phyloP scores from a whole-genome alignment of 345 rosid genomes.

The Erysimum cheiranthoides region DNA sequence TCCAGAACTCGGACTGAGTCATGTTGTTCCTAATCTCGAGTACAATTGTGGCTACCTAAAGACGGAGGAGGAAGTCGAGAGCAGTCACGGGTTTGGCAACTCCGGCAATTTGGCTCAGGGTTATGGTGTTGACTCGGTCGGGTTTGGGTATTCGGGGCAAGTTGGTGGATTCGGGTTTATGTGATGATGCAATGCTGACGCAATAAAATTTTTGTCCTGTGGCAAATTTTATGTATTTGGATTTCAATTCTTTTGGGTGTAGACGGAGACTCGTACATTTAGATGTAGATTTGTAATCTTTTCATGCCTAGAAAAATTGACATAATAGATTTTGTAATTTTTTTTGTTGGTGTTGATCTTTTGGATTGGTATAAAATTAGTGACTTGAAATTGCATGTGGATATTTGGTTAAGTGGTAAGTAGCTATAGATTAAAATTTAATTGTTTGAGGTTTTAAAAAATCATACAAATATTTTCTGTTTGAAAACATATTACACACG shows the following conservation, averaged over 20 bases:
- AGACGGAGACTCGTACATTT: constrained; percentile 13
- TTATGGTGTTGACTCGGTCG: constrained; percentile 37
- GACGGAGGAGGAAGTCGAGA: constrained; percentile 44
- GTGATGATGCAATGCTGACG: constrained; percentile 31
- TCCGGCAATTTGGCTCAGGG: constrained; percentile 26
- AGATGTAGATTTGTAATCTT: constrained; percentile 22
- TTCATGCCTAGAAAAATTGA: not conserved
- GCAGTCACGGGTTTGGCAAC: constrained; percentile 18
- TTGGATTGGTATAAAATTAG: not conserved
- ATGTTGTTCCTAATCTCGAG: constrained; percentile 43
- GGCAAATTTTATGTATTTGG: constrained; percentile 27
- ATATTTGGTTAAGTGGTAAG: not conserved
- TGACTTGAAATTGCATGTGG: not conserved
- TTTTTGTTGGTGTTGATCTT: not conserved
- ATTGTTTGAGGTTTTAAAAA: not conserved
- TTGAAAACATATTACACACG: not conserved
- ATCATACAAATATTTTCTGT: not conserved
- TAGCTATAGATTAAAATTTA: not conserved
- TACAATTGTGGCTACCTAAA: constrained; percentile 44
- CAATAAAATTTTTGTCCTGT: constrained; percentile 20
- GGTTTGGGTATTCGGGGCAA: constrained; percentile 43
- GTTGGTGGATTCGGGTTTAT: constrained; percentile 39
- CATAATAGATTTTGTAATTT: not conserved
- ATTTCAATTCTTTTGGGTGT: constrained; percentile 25
- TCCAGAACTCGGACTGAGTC: constrained; percentile 46